phyloP scores from a whole-genome alignment of 208 protist genomes.

The Wallacemonas sp. region DNA sequence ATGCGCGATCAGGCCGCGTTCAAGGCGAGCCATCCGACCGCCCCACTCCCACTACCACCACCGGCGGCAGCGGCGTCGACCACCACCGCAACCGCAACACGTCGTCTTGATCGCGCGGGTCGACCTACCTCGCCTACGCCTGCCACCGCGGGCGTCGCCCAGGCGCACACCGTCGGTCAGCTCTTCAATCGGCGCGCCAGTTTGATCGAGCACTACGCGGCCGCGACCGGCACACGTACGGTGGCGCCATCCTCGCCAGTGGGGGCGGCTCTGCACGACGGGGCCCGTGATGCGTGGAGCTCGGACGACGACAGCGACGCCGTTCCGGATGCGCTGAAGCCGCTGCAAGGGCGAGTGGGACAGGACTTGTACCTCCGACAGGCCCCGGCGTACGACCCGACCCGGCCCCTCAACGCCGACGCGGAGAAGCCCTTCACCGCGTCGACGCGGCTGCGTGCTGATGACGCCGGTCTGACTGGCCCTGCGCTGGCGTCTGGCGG shows the following conservation, averaged over 20 bases:
- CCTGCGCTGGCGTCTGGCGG: not conserved
- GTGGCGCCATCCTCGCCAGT: too few relatives aligned
- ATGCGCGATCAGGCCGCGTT: too few relatives aligned
- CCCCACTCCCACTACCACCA: not conserved
- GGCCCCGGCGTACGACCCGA: constrained; percentile 8
- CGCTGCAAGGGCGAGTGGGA: not conserved
- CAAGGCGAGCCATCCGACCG: not conserved
- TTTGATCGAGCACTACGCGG: constrained; percentile 21
- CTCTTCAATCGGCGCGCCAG: constrained; percentile 7
- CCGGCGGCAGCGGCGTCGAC: not conserved
- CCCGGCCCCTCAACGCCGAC: constrained; percentile 1
- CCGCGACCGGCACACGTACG: not conserved
- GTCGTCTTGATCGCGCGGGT: too few relatives aligned
- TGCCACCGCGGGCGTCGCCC: not conserved
- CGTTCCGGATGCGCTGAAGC: constrained; percentile 8
- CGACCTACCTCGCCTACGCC: too few relatives aligned
- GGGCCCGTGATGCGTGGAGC: too few relatives aligned
- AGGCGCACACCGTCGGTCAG: not conserved
- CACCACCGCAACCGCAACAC: too few relatives aligned
- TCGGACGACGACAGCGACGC: constrained; percentile 14
- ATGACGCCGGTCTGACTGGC: too few relatives aligned
- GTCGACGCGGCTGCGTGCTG: not conserved
- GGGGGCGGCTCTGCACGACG: too few relatives aligned
- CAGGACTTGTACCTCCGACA: constrained; percentile 11
- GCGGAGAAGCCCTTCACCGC: not conserved